Conservation (phyloP, 805 yeast genomes). For the Torulaspora franciscae region DNA sequence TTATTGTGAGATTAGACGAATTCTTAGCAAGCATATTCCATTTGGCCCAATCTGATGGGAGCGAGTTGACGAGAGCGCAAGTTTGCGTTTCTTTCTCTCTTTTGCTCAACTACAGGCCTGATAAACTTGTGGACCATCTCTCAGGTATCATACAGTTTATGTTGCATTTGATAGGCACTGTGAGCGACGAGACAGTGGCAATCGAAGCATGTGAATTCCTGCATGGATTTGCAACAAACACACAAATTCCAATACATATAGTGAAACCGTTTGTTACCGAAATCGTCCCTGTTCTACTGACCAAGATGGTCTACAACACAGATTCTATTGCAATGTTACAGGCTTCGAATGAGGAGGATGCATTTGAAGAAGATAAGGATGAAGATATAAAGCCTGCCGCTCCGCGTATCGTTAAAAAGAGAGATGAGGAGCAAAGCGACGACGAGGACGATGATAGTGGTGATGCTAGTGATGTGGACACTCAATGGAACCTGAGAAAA, state of each 20-base stretch:
- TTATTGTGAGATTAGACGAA: conserved; percentile 59
- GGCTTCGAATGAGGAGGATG: conserved; percentile 58
- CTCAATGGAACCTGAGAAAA: conserved; percentile 87
- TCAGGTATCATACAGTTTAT: conserved; percentile 83
- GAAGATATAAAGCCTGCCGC: conserved; percentile 84
- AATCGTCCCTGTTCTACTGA: conserved; percentile 72
- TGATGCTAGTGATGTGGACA: conserved; percentile 59
- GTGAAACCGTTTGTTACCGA: conserved; percentile 53
- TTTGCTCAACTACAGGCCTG: conserved; percentile 73
- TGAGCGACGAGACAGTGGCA: conserved; percentile 64
- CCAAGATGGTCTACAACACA: conserved; percentile 83
- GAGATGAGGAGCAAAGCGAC: conserved; percentile 48
- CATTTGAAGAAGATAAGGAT: conserved; percentile 69
- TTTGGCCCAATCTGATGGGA: conserved; percentile 55
- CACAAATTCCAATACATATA: conserved; percentile 48
- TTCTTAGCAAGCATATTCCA: conserved; percentile 60
- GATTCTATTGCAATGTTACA: conserved; percentile 69
- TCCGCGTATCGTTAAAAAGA: conserved; percentile 55
- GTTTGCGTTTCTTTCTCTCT: conserved; percentile 72
- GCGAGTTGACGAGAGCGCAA: conserved; percentile 59
- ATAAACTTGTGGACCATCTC: conserved; percentile 71
- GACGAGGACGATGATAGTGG: conserved; percentile 68
- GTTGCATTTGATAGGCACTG: conserved; percentile 63
- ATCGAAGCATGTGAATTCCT: conserved; percentile 92
- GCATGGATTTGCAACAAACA: conserved; percentile 62